Base-by-base conservation (phyloP, 108 stramenopile species). In the Pseudonitzschia pungens region DNA sequence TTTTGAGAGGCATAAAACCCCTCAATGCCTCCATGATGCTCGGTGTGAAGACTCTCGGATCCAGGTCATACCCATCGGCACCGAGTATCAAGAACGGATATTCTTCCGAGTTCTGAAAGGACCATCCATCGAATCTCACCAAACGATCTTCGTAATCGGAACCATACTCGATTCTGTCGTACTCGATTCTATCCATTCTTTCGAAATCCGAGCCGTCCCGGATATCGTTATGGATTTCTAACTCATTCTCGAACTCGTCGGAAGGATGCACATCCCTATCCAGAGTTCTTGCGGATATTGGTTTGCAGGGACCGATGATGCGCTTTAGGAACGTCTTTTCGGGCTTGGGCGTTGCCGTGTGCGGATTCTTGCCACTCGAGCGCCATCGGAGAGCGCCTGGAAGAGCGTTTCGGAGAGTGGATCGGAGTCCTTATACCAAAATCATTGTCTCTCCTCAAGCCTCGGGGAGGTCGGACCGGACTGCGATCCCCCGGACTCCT, bases 1-100 rank as follows among this genome's bases (percentile, higher is more conserved):
- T 59, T 15, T 52, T 24, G 29, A 58, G 58, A 8, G 86, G 86
- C 28, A 86, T 69, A 51, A 83, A 86, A 0, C 77, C 74, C 27
- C 80, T 73, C 36, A 86, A 32, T 20, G 82, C 74, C 33, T 86
- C 86, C 86, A 83, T 83, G 1, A 81, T 65, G 14, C 58, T 7
- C 8, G 79, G 79, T 18, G 82, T 78, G 60, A 86, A 59, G 2
- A 86, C 85, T 20, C 73, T 57, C 18, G 72, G 68, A 58, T 64
- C 27, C 54, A 20, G 2, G 24, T 10, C 20, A 21, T 45, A 10
- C 28, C 70, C 70, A n/a, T 71, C 54, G 22, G 77, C 73, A 11
- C 80, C 83, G 14, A 84, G 65, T 59, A 84, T 81, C 11, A 20
- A 21, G 65, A 81, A 84, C 2, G 80, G 80, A 65, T 65, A 73